These are phyloP conservation scores for Striga hermonthica DNA, from an alignment of 305 asterid genomes.

Conservation along the genomic window DNA sequence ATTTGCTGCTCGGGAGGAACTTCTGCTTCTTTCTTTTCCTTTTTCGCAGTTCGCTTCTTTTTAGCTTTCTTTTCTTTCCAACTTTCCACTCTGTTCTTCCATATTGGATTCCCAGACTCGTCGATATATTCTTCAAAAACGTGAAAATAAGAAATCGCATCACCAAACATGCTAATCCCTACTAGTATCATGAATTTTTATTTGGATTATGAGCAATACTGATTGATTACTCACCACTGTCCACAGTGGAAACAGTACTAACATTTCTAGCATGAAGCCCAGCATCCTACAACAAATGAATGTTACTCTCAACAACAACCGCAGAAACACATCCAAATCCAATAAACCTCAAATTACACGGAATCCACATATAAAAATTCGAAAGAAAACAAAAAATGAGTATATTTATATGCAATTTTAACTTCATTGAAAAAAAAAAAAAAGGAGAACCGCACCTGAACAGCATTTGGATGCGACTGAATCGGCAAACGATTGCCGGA, in stretches of 20 bases:
- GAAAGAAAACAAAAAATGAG: neutral
- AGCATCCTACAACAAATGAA: slow-evolving; percentile 48
- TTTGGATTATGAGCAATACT: neutral
- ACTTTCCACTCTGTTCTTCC: slow-evolving; percentile 97
- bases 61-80: slow-evolving; percentile 95
- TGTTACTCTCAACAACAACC: neutral
- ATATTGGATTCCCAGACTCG: slow-evolving; percentile 90
- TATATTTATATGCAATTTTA: no score
- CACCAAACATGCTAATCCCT: slow-evolving; percentile 10
- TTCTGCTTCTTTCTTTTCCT: slow-evolving; percentile 49
- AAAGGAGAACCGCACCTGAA: slow-evolving; percentile 37
- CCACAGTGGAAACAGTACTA: slow-evolving; percentile 83
- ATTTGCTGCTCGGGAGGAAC: slow-evolving; percentile 70
- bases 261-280: slow-evolving; percentile 89
- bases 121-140: slow-evolving; percentile 55
- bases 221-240: slow-evolving; percentile 71
- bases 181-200: neutral
- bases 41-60: slow-evolving; percentile 56
- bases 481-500: slow-evolving; percentile 38
- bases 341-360: neutral
- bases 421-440: neutral
- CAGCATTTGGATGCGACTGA: slow-evolving; percentile 40
- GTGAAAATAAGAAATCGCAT: slow-evolving; percentile 20
- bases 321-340: no score
- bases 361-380: no score